A percentile compares a stretch with the other conserved stretches of the same genome.
These are phyloP conservation scores for Geranium incanum DNA, from an alignment of 441 rosid species.

Conservation along the genomic window DNA sequence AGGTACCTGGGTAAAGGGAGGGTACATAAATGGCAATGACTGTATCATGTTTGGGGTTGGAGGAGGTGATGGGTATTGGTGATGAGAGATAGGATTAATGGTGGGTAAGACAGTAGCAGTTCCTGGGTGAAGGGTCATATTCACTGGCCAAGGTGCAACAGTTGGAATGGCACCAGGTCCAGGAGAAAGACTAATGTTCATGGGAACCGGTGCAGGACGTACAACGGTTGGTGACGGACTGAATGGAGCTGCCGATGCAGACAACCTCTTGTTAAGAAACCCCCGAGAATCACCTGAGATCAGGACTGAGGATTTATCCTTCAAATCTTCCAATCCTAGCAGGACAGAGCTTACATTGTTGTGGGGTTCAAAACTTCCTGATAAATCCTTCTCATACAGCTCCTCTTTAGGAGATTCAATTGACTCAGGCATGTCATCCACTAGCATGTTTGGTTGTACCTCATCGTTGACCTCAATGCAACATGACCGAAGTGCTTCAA, in stretches of 20 bases:
- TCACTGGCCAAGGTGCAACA: slow-evolving; percentile 73
- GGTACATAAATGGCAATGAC: slow-evolving; percentile 75
- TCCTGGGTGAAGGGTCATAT: slow-evolving; percentile 76
- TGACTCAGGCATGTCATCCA: slow-evolving; percentile 32
- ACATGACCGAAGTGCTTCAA: slow-evolving; percentile 31
- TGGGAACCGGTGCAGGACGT: slow-evolving; percentile 43
- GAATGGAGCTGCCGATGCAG: slow-evolving; percentile 74
- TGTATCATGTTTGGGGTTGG: slow-evolving; percentile 86
- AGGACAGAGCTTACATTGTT: slow-evolving; percentile 25
- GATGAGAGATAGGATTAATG: slow-evolving; percentile 52
- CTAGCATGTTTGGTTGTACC: slow-evolving; percentile 29
- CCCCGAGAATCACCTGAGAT: slow-evolving; percentile 44
- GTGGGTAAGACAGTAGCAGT: slow-evolving; percentile 42
- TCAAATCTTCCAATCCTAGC: slow-evolving; percentile 41
- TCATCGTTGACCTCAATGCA: slow-evolving; percentile 32
- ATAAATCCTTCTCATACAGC: slow-evolving; percentile 30
- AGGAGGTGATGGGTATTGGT: slow-evolving; percentile 81
- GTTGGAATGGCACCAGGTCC: slow-evolving; percentile 49
- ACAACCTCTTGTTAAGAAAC: slow-evolving; percentile 57
- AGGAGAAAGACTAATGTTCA: slow-evolving; percentile 55
- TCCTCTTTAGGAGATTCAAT: slow-evolving; percentile 35
- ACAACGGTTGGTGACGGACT: slow-evolving; percentile 56
- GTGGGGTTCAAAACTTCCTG: slow-evolving; percentile 31
- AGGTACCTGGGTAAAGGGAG: slow-evolving; percentile 67
- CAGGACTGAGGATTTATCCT: slow-evolving; percentile 31